Conservation (phyloP, 108 stramenopile genomes). For the Schizochytrium sp. region DNA sequence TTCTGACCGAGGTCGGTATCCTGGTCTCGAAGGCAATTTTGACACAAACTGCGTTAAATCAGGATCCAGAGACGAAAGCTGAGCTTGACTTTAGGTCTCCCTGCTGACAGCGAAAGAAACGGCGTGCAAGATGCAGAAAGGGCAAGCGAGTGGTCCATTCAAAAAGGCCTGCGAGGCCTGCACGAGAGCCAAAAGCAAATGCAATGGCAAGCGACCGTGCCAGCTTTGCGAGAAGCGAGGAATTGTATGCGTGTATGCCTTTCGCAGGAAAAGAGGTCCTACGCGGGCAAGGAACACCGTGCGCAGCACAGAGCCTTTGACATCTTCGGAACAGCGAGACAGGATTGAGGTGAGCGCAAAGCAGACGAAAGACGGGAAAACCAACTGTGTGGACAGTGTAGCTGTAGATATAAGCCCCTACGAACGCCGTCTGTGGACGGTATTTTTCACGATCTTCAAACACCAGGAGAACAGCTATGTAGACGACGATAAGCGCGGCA, state of each 20-base stretch:
- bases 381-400: not conserved
- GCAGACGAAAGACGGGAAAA: not conserved
- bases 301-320: slow-evolving; percentile 26
- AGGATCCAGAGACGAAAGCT: too few species aligned
- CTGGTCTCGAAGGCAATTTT: too few species aligned
- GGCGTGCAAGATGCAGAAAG: not conserved
- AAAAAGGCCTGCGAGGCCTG: slow-evolving; percentile 52
- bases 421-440: slow-evolving; percentile 55
- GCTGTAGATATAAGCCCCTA: slow-evolving; percentile 27
- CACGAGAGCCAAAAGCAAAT: slow-evolving; percentile 46
- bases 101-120: not conserved
- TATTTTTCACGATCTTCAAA: slow-evolving; percentile 47
- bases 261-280: slow-evolving; percentile 3
- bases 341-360: not conserved
- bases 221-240: slow-evolving; percentile 25
- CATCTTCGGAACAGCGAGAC: not conserved
- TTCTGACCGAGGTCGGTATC: too few species aligned
- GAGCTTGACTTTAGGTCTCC: not conserved
- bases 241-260: slow-evolving; percentile 37
- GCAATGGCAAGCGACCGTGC: slow-evolving; percentile 51
- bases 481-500: slow-evolving; percentile 20
- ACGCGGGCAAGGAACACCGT: not conserved
- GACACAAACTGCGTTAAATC: too few species aligned
- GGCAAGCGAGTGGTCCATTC: not conserved
- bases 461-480: slow-evolving; percentile 30